These are phyloP conservation scores for Zasmidium angulare DNA, from an alignment of 2,329 filamentous ascomycete species.

Conservation along the genomic window DNA sequence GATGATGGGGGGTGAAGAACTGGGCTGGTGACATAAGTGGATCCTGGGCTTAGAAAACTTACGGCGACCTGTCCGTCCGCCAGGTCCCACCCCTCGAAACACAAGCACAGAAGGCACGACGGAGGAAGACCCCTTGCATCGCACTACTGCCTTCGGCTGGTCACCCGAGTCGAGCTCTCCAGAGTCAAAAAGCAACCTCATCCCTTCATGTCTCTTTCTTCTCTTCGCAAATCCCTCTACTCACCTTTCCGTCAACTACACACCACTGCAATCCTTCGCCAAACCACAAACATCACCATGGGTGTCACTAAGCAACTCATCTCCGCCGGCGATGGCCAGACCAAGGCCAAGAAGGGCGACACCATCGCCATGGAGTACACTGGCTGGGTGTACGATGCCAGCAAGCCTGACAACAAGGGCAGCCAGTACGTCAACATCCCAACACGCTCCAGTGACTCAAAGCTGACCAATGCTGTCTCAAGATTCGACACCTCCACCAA, in stretches of 20 bases:
- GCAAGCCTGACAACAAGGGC: constrained; percentile 63
- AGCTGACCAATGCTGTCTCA: neutral
- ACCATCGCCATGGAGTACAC: constrained; percentile 87
- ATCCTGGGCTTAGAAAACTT: no score
- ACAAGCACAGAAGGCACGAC: no score
- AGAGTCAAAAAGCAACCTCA: neutral
- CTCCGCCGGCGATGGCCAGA: constrained; percentile 59
- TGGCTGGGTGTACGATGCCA: constrained; percentile 74
- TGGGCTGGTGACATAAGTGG: no score
- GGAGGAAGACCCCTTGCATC: no score
- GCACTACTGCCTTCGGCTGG: neutral
- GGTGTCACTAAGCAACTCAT: constrained; percentile 67
- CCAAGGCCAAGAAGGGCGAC: constrained; percentile 65
- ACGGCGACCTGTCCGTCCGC: no score
- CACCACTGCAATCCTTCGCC: constrained; percentile 6
- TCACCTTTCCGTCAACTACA: neutral
- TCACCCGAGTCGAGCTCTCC: neutral
- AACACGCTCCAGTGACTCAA: no score
- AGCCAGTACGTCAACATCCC: constrained; percentile 58
- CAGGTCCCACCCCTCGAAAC: no score
- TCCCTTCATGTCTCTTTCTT: neutral
- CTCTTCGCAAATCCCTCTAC: neutral
- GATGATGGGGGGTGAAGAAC: neutral
- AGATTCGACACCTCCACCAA: constrained; percentile 89
- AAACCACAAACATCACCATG: constrained; percentile 36